phyloP scores from a whole-genome alignment of 306 rosid genomes.

The Astragalus glycyphyllos region DNA sequence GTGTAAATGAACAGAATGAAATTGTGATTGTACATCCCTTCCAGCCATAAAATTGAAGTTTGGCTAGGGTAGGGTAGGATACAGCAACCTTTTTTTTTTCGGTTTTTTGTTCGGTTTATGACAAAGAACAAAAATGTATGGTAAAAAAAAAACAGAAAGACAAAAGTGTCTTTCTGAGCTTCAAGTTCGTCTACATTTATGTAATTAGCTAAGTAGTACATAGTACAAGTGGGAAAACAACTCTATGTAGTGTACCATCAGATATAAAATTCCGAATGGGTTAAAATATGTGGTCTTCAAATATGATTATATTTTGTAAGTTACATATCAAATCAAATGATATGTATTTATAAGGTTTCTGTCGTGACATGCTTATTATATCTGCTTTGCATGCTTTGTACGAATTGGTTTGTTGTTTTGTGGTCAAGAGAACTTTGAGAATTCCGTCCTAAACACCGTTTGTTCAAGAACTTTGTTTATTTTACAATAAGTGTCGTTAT shows the following conservation, averaged over 20 bases:
- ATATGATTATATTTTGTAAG: constrained; percentile 36
- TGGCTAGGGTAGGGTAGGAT: constrained; percentile 46
- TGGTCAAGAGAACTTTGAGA: constrained; percentile 39
- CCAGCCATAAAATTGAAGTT: constrained; percentile 41
- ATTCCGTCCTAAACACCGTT: constrained; percentile 5
- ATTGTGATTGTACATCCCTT: constrained; percentile 40
- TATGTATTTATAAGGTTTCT: constrained; percentile 2
- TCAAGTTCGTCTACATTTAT: constrained; percentile 43
- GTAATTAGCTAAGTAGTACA: constrained; percentile 48
- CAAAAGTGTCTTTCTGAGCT: constrained; percentile 55
- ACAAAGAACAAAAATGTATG: constrained; percentile 45
- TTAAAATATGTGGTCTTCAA: constrained; percentile 28
- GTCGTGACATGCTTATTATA: constrained; percentile 16
- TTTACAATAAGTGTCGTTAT: neutral
- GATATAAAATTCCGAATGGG: constrained; percentile 38
- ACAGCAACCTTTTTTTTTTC: constrained; percentile 41
- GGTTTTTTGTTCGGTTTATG: constrained; percentile 41
- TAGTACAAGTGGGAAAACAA: constrained; percentile 23
- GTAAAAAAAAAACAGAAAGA: constrained; percentile 44
- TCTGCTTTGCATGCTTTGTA: constrained; percentile 35
- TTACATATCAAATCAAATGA: constrained; percentile 25
- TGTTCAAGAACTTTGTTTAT: neutral
- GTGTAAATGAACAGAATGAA: constrained; percentile 48
- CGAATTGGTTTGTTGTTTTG: constrained; percentile 28
- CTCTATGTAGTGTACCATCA: constrained; percentile 33